These are phyloP conservation scores for Ceratobasidium sp. DNA, from an alignment of 1,284 basidiomycete genomes.

Conservation along the genomic window DNA sequence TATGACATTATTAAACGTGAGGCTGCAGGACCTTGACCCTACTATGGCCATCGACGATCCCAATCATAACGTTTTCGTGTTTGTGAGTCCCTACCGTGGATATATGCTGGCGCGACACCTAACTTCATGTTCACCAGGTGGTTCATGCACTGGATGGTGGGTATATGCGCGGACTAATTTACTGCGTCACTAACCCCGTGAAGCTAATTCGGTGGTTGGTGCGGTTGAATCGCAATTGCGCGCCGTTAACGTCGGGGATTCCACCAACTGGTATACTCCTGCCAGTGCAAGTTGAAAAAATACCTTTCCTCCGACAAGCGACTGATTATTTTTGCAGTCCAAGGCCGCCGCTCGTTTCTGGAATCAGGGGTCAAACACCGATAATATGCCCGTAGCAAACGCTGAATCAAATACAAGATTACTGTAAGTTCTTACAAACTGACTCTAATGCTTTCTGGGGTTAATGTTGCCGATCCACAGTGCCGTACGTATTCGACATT, in stretches of 20 bases:
- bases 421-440: background rate
- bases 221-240: background rate
- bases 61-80: conserved; percentile 14
- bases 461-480: background rate
- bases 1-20: conserved; percentile 3
- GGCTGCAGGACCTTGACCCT: conserved; percentile 22
- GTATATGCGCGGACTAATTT: background rate
- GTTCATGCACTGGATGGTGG: conserved; percentile 1
- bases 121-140: background rate
- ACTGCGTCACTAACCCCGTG: background rate
- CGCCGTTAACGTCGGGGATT: background rate
- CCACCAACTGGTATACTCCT: background rate
- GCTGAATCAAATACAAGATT: background rate
- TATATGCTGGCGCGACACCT: background rate
- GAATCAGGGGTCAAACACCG: background rate
- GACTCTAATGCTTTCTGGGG: background rate
- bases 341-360: background rate
- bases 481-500: background rate
- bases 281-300: background rate
- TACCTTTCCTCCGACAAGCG: background rate
- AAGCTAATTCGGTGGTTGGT: background rate
- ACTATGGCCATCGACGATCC: background rate
- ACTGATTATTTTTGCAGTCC: background rate
- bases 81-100: background rate
- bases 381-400: background rate